These are phyloP conservation scores for Umbelopsis vinacea DNA, from an alignment of 192 early-diverging fungal genomes.

Conservation along the genomic window DNA sequence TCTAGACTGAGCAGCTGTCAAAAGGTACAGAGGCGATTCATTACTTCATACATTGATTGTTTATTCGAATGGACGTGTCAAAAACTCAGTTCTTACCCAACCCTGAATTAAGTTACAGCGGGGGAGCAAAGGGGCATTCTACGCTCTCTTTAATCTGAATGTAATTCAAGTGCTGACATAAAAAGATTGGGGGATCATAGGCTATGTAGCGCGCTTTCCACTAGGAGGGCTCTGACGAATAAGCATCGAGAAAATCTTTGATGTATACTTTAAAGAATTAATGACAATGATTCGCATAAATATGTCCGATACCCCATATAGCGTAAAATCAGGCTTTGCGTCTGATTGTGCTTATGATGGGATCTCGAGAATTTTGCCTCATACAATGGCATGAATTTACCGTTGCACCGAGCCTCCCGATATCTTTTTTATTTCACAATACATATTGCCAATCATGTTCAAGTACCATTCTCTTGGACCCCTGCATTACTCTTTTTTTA, in stretches of 20 bases:
- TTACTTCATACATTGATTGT: neutral
- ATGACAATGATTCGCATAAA: neutral
- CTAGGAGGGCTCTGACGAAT: too few relatives aligned
- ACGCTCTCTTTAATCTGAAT: neutral
- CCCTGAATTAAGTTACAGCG: neutral
- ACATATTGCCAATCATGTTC: slow-evolving; percentile 19
- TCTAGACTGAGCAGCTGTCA: too few relatives aligned
- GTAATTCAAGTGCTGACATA: neutral
- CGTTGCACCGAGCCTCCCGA: too few relatives aligned
- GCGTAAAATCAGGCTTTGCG: neutral
- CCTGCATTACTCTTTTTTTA: slow-evolving; percentile 14
- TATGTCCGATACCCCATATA: neutral
- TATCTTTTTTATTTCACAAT: too few relatives aligned
- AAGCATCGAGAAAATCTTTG: too few relatives aligned
- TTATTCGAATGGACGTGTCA: neutral
- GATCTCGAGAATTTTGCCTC: too few relatives aligned
- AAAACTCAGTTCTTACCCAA: neutral
- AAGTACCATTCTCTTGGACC: slow-evolving; percentile 12
- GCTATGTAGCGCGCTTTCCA: too few relatives aligned
- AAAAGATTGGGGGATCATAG: neutral
- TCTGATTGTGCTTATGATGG: too few relatives aligned
- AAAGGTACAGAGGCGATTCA: too few relatives aligned
- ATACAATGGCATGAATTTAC: too few relatives aligned
- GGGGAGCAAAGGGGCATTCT: neutral
- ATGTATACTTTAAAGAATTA: neutral